Percentiles rank a stretch among this genome's conserved stretches.
Conservation (phyloP, 192 early-diverging fungal species). For the Mortierella antarctica region DNA sequence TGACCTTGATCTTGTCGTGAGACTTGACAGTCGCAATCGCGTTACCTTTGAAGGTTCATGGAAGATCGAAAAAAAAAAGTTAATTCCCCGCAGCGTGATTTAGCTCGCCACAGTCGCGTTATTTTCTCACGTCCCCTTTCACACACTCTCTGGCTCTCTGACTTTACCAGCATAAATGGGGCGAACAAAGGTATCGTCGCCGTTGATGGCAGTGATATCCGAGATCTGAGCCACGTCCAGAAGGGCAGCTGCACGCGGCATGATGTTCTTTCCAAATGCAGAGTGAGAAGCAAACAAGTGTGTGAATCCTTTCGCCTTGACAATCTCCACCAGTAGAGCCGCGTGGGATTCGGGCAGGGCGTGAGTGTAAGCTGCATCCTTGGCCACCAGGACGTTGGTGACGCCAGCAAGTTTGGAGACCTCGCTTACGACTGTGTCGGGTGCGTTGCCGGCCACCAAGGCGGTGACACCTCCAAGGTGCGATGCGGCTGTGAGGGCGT, state of each 20-base stretch:
- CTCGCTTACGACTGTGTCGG: conserved; percentile 70
- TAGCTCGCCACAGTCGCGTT: background rate
- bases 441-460: conserved; percentile 84
- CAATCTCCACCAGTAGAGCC: conserved; percentile 75
- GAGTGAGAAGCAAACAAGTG: conserved; percentile 91
- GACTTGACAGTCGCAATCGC: conserved; percentile 97
- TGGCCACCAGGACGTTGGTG: conserved; percentile 87
- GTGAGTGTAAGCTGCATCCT: conserved; percentile 82
- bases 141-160: no score
- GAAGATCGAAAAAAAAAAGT: conserved; percentile 2
- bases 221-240: conserved; percentile 93
- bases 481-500: conserved; percentile 88
- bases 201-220: conserved; percentile 84
- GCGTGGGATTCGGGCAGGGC: conserved; percentile 85
- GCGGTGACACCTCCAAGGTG: conserved; percentile 86
- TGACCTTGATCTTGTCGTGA: conserved; percentile 84
- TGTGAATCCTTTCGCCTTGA: conserved; percentile 76
- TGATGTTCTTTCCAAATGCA: conserved; percentile 92
- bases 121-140: background rate
- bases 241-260: conserved; percentile 93
- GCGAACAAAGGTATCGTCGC: conserved; percentile 90
- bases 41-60: conserved; percentile 69
- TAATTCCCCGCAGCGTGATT: background rate
- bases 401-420: conserved; percentile 76
- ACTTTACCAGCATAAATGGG: conserved; percentile 94